Base-by-base conservation (phyloP, 1,284 basidiomycete species). In the Porodaedalea pini region DNA sequence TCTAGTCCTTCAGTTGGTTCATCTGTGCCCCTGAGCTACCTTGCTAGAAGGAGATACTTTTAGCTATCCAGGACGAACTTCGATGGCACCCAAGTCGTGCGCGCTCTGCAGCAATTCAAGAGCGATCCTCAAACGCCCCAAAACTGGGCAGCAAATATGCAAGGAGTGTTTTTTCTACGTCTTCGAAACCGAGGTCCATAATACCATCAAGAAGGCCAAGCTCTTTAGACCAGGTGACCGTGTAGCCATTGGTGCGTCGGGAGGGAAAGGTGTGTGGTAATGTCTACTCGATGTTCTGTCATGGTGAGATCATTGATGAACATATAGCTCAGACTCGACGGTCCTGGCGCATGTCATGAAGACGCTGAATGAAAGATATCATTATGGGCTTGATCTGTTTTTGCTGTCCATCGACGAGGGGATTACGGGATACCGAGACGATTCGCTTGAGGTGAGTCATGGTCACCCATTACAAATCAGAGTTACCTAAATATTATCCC, bases 341-440 rank as follows among this genome's bases (percentile, higher is more conserved):
- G 96, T 99, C 1, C 81, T 99, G 29, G 96, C 97, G 8, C 88
- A 98, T 79, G 91, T 98, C 56, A 92, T 99, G 89, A 97, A 95
- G 67, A 84, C 89, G 8, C 75, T 99, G 59, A 98, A 99, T 71
- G 89, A 96, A 66, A 84, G 95, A 53, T 96, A 98, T 71, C 75
- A 90, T 61, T 99, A 99, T 66, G 93, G 92, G 13, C 78, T 99
- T 48, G 86, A 97, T 50, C 75, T 99, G 21, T 96, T 92, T 70
- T 76, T 99, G 25, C 81, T 99, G 55, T 98, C 94, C 0, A 98
- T 99, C 70, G 97, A 99, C 69, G 97, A 99, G 71, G 96, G 96
- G 0, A 99, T 99, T 66, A 96, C 93, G 10, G 96, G 96, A 1
- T 99, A 99, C 70, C 82, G 96, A 57, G 97, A 99, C 69, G 97